phyloP scores from a whole-genome alignment of 805 yeast species.

The fission yeast (Schizosaccharomyces pombe) region DNA sequence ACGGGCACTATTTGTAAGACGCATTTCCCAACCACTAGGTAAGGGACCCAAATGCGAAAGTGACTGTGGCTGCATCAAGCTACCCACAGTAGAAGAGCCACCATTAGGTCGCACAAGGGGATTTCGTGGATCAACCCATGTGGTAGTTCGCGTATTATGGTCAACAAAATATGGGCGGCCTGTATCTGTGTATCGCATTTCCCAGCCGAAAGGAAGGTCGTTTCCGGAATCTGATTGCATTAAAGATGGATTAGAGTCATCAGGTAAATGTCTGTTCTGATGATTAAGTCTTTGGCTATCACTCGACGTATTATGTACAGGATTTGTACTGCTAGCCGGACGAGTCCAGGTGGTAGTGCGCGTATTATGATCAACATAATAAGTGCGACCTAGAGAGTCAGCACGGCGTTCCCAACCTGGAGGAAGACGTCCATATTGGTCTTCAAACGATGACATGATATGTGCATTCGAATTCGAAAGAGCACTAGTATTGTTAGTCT shows the following conservation, averaged over 20 bases:
- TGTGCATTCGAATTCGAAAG: no score
- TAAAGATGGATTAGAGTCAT: slow-evolving; percentile 19
- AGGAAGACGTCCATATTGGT: slow-evolving; percentile 85
- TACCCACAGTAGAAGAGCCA: slow-evolving; percentile 20
- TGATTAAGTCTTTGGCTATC: slow-evolving; percentile 82
- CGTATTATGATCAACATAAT: slow-evolving; percentile 92
- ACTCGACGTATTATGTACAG: slow-evolving; percentile 28
- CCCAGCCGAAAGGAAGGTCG: slow-evolving; percentile 97
- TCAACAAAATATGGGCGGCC: slow-evolving; percentile 97
- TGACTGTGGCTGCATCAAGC: slow-evolving; percentile 73
- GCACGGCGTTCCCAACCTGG: slow-evolving; percentile 99
- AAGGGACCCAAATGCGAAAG: slow-evolving; percentile 92
- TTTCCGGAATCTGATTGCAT: slow-evolving; percentile 75
- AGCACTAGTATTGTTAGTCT: no score
- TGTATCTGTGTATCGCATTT: slow-evolving; percentile 90
- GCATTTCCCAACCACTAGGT: slow-evolving; percentile 99
- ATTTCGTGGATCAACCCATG: slow-evolving; percentile 99
- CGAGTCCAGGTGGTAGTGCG: slow-evolving; percentile 98
- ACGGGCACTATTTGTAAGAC: slow-evolving; percentile 92
- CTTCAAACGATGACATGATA: slow-evolving; percentile 97
- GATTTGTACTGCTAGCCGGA: slow-evolving; percentile 25
- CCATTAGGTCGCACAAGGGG: slow-evolving; percentile 82
- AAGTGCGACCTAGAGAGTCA: slow-evolving; percentile 89
- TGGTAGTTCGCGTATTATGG: slow-evolving; percentile 96
- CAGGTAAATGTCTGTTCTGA: slow-evolving; percentile 74